Conservation (phyloP, 352 stramenopile species). For the Pythium phragmitis region DNA sequence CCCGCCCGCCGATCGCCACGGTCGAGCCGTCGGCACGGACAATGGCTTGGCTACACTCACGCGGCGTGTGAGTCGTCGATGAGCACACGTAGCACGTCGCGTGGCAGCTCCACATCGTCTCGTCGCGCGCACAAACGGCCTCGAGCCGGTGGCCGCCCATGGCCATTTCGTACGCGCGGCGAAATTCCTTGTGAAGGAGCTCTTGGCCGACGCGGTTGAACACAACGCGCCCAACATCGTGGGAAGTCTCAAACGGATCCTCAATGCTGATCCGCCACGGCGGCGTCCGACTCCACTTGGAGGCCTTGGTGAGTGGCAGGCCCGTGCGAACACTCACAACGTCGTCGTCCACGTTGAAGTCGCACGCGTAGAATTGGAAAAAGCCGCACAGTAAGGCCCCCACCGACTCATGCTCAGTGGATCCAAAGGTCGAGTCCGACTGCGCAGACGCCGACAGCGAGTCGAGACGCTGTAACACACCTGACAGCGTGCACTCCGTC, state of each 20-base stretch:
- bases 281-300: conserved; percentile 65
- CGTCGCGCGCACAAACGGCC: conserved; percentile 50
- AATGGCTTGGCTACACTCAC: conserved; percentile 48
- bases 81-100: conserved; percentile 71
- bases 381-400: conserved; percentile 93
- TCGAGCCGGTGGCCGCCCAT: conserved; percentile 43
- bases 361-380: conserved; percentile 95
- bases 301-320: conserved; percentile 54
- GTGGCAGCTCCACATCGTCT: conserved; percentile 44
- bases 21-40: conserved; percentile 20
- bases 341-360: conserved; percentile 94
- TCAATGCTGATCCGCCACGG: conserved; percentile 85
- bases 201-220: conserved; percentile 72
- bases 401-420: conserved; percentile 78
- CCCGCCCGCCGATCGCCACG: conserved; percentile 5
- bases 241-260: conserved; percentile 81
- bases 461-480: conserved; percentile 60
- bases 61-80: conserved; percentile 45
- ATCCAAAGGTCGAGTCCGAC: conserved; percentile 48
- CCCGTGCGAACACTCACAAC: conserved; percentile 93
- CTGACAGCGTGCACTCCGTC: conserved; percentile 91
- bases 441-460: conserved; percentile 56
- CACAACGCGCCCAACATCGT: conserved; percentile 79
- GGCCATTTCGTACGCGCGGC: conserved; percentile 54
- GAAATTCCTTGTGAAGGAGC: conserved; percentile 57